A percentile compares a stretch with the other conserved stretches of the same genome.
phyloP scores from a whole-genome alignment of 495 filamentous ascomycete genomes.

The Aspergillus olivimuriae region DNA sequence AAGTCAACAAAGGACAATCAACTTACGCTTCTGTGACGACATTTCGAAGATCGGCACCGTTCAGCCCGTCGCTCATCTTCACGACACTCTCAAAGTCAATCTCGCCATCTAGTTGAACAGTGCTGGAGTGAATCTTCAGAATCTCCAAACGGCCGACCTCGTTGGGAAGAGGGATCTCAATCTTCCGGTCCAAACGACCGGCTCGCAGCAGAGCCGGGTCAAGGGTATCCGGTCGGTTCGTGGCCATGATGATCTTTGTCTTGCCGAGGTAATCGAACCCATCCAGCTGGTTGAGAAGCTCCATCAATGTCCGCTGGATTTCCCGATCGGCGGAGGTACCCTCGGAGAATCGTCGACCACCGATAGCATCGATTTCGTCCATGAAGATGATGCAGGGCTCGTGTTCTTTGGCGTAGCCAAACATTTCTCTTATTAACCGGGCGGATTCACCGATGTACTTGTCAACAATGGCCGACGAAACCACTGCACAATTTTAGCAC shows the following conservation, averaged over 20 bases:
- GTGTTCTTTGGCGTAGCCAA: constrained; percentile 98
- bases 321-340: constrained; percentile 97
- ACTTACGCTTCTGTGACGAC: constrained; percentile 98
- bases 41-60: constrained; percentile 95
- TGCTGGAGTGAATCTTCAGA: constrained; percentile 91
- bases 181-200: constrained; percentile 92
- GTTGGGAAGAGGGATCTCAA: constrained; percentile 98
- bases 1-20: not conserved
- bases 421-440: constrained; percentile 97
- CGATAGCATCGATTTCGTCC: constrained; percentile 99
- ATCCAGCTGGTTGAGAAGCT: constrained; percentile 96
- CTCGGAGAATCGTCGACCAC: constrained; percentile 94
- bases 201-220: constrained; percentile 93
- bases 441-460: constrained; percentile 99
- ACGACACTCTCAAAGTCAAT: constrained; percentile 99
- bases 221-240: constrained; percentile 95
- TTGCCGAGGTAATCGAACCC: constrained; percentile 99
- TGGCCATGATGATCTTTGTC: constrained; percentile 99
- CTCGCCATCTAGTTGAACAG: constrained; percentile 84
- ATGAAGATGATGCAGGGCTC: constrained; percentile 99
- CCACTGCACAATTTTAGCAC: constrained; percentile 53
- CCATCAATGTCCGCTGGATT: constrained; percentile 98
- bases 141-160: constrained; percentile 97
- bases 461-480: constrained; percentile 99
- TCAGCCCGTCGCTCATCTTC: constrained; percentile 98